Evolutionary conservation across 2,329 filamentous ascomycete species (phyloP).

Genomic region (Fusarium beomiforme): DNA sequence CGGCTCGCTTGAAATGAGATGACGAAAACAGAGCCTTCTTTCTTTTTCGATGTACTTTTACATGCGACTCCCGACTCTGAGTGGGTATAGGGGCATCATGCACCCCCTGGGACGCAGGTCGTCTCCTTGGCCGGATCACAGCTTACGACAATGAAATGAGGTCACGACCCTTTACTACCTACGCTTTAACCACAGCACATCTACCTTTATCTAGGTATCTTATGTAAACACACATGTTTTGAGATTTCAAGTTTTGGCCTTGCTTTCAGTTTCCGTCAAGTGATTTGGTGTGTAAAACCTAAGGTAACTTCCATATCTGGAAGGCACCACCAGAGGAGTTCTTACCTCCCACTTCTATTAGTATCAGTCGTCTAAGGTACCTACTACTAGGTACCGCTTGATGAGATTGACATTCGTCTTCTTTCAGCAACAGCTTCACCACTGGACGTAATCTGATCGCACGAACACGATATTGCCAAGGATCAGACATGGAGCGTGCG

Average conservation of each 20-base stretch:
- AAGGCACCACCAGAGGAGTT: neutral
- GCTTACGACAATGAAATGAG: slow-evolving; percentile 33
- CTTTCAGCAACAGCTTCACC: neutral
- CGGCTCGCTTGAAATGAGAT: slow-evolving; percentile 26
- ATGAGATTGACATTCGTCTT: neutral
- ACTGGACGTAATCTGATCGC: neutral
- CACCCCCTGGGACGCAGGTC: slow-evolving; percentile 23
- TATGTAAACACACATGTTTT: neutral
- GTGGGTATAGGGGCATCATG: slow-evolving; percentile 2
- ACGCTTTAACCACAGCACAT: neutral
- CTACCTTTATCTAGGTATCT: neutral
- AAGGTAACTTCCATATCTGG: neutral
- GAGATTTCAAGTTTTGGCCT: neutral
- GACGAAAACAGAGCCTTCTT: neutral
- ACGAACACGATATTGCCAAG: no score
- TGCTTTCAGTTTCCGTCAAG: neutral
- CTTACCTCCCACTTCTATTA: neutral
- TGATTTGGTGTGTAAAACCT: neutral
- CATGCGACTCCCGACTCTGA: slow-evolving; percentile 13
- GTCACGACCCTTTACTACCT: slow-evolving; percentile 18
- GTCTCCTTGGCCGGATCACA: slow-evolving; percentile 25
- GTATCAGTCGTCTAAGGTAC: no score
- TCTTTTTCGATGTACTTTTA: slow-evolving; percentile 16
- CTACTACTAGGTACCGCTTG: no score
- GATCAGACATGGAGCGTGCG: slow-evolving; percentile 71